phyloP scores from a whole-genome alignment of 1,284 basidiomycete species.

The Fomitopsis betulina region DNA sequence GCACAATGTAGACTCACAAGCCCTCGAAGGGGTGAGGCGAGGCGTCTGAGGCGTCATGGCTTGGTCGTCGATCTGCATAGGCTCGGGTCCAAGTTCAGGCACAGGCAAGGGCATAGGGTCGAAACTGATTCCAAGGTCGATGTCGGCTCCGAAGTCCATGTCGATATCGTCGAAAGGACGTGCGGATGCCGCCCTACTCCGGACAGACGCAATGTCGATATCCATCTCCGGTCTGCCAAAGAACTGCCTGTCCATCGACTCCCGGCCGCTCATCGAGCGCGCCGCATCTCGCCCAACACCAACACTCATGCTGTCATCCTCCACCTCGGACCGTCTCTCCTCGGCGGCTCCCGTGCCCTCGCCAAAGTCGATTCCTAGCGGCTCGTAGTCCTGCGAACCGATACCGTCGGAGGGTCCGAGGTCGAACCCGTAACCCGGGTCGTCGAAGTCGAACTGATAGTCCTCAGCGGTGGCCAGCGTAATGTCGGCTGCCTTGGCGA shows the following conservation, averaged over 20 bases:
- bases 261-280: slow-evolving; percentile 37
- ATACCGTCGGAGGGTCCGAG: slow-evolving; percentile 78
- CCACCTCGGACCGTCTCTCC: slow-evolving; percentile 17
- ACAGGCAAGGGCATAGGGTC: slow-evolving; percentile 26
- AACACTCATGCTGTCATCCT: slow-evolving; percentile 54
- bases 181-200: slow-evolving; percentile 60
- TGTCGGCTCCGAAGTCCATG: slow-evolving; percentile 56
- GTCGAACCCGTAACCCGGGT: slow-evolving; percentile 57
- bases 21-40: slow-evolving; percentile 60
- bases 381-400: slow-evolving; percentile 78
- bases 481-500: slow-evolving; percentile 81
- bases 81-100: background rate
- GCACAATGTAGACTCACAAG: slow-evolving; percentile 45
- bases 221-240: slow-evolving; percentile 46
- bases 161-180: slow-evolving; percentile 53
- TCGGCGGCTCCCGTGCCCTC: slow-evolving; percentile 42
- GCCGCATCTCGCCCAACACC: slow-evolving; percentile 74
- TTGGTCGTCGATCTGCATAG: slow-evolving; percentile 18
- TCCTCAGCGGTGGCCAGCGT: slow-evolving; percentile 72
- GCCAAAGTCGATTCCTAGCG: slow-evolving; percentile 70
- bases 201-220: slow-evolving; percentile 55
- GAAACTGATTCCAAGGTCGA: slow-evolving; percentile 72
- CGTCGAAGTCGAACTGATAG: slow-evolving; percentile 54
- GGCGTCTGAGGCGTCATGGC: slow-evolving; percentile 40
- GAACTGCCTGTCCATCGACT: slow-evolving; percentile 59